Conservation (phyloP, 2,329 filamentous ascomycete genomes). For the Diaporthe velutina region DNA sequence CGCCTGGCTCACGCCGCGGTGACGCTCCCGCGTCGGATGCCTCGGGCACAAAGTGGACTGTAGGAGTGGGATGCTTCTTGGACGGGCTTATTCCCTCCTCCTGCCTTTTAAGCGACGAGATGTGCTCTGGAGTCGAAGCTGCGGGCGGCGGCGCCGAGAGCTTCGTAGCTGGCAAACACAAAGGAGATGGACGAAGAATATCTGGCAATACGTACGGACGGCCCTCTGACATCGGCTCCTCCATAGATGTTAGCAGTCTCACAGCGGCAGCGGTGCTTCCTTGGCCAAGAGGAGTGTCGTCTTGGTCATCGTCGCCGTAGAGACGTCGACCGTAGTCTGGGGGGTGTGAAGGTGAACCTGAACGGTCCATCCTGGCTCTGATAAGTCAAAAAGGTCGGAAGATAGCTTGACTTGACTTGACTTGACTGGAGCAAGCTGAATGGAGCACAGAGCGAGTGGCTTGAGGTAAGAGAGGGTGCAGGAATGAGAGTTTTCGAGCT, state of each 20-base stretch:
- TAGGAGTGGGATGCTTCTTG: slow-evolving; percentile 41
- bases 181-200: slow-evolving; percentile 44
- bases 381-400: background rate
- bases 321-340: slow-evolving; percentile 69
- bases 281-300: slow-evolving; percentile 60
- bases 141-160: slow-evolving; percentile 45
- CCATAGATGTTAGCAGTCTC: slow-evolving; percentile 73
- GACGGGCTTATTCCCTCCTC: slow-evolving; percentile 50
- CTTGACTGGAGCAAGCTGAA: slow-evolving; percentile 1
- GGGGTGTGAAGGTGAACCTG: slow-evolving; percentile 64
- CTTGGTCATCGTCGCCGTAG: slow-evolving; percentile 67
- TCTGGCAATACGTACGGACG: slow-evolving; percentile 67
- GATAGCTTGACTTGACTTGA: background rate
- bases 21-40: slow-evolving; percentile 31
- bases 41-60: slow-evolving; percentile 36
- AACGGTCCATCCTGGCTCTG: slow-evolving; percentile 59
- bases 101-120: slow-evolving; percentile 53
- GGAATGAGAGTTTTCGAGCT: slow-evolving; percentile 23
- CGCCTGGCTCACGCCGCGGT: slow-evolving; percentile 34
- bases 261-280: slow-evolving; percentile 64
- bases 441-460: slow-evolving; percentile 27
- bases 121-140: slow-evolving; percentile 50
- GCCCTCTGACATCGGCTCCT: slow-evolving; percentile 62
- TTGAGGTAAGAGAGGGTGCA: slow-evolving; percentile 16
- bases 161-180: slow-evolving; percentile 43